Evolutionary conservation across 2,329 filamentous ascomycete genomes (phyloP), one percentile per base, ranked within the genome.

Genomic region (Cladorrhinum sp.): DNA sequence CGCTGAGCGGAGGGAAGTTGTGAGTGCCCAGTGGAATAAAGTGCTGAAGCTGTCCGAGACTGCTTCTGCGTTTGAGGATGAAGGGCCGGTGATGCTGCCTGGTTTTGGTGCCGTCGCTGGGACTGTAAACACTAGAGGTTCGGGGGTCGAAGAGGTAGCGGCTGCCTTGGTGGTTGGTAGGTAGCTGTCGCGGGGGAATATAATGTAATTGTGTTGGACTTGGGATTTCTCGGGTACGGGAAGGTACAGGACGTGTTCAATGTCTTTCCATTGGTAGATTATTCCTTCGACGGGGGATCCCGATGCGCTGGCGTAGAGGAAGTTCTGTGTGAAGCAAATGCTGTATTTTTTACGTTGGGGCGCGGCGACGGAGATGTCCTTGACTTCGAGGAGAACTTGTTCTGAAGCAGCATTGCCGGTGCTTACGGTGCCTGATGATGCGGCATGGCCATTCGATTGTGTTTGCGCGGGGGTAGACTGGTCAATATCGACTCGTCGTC

Each of bases 301-400:
- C 0, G 83, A 76, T 1, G 76, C 75, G 36, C 81, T 78, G 13
- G 84, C 85, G 64, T 87, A 88, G 32, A 88, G 68, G 64, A 84
- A 82, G 62, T 79, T 78, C 5, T 78, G 74, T 2, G 85, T 89
- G 63, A 89, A 82, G 71, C 83, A 86, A 8, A 89, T 71, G 64
- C 85, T 84, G 66, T 85, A 85, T 72, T 89, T 90, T 74, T 89
- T 90, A 64, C 87, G 79, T 74, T 86, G 84, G 0, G 87, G 87
- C 3, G 88, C 79, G 0, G 85, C 83, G n/a, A 89, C 78, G 0
- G 85, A 89, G 20, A 89, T 85, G 50, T 88, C 86, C 71, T 85
- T 86, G 61, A 89, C 77, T 64, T 83, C 82, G 18, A 88, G 75
- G 24, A 87, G 72, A 0, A 87, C 73, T 6, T 77, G 67, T 65